Conservation (phyloP, 208 protist genomes). For the Leishmania braziliensis region DNA sequence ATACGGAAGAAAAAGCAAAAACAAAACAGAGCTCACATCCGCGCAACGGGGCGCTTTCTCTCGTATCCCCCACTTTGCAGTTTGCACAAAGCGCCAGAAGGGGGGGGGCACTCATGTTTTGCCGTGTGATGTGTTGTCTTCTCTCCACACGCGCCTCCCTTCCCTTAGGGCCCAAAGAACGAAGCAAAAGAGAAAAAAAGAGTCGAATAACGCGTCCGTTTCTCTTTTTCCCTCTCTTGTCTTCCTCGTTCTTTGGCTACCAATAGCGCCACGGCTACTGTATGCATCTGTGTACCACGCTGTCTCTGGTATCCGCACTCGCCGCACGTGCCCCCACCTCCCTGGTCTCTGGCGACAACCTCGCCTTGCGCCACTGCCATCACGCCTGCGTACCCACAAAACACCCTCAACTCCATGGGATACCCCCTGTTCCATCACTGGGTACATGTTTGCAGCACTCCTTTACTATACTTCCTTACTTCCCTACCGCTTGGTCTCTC, state of each 20-base stretch:
- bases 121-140: background rate
- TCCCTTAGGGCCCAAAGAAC: background rate
- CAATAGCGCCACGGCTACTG: background rate
- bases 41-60: background rate
- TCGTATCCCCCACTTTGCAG: background rate
- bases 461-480: background rate
- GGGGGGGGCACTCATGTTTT: too few species aligned
- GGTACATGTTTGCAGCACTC: background rate
- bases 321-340: background rate
- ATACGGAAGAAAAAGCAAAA: background rate
- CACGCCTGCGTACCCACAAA: background rate
- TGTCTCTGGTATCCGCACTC: background rate
- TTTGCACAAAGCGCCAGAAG: background rate
- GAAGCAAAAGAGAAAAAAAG: too few species aligned
- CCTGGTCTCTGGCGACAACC: background rate
- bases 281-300: background rate
- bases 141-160: background rate
- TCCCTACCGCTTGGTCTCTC: background rate
- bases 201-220: background rate
- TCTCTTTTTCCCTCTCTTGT: conserved; percentile 7
- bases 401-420: background rate
- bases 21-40: background rate
- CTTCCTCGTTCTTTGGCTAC: background rate
- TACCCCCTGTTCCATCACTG: background rate
- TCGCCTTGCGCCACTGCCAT: background rate